Conservation (phyloP, 225 moss, liverwort and hornwort genomes). For the Antitrichia curtipendula region DNA sequence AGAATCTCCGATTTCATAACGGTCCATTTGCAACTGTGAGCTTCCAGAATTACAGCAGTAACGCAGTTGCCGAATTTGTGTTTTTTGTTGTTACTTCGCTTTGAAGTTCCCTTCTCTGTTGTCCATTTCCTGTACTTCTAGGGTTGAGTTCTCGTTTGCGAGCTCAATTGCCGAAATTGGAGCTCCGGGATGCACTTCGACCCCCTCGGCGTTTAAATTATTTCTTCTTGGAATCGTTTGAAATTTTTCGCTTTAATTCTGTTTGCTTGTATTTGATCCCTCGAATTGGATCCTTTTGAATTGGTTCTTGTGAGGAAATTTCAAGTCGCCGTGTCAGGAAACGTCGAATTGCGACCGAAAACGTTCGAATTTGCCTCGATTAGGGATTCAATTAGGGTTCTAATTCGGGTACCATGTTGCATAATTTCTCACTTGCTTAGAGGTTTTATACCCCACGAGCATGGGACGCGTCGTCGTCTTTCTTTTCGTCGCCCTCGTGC, state of each 20-base stretch:
- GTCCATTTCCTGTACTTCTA: too few relatives aligned
- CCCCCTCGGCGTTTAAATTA: too few relatives aligned
- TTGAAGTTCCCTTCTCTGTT: neutral
- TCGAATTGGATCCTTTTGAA: neutral
- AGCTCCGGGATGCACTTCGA: neutral
- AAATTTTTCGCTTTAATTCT: neutral
- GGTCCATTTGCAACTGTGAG: neutral
- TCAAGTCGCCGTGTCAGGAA: neutral
- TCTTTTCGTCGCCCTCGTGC: neutral
- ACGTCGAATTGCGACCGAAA: neutral
- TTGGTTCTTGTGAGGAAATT: neutral
- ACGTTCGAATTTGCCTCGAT: neutral
- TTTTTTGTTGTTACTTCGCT: neutral
- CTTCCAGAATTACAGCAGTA: neutral
- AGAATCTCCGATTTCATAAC: neutral
- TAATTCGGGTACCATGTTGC: neutral
- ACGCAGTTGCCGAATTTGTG: neutral
- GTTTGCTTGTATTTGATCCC: neutral
- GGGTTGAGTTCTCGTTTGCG: neutral
- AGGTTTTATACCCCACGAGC: neutral
- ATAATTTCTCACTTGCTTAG: neutral
- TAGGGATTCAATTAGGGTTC: neutral
- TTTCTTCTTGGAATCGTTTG: neutral
- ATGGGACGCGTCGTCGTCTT: neutral
- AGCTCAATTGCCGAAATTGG: neutral